phyloP scores from a whole-genome alignment of 441 rosid species.

The Rhodomyrtus psidioides region DNA sequence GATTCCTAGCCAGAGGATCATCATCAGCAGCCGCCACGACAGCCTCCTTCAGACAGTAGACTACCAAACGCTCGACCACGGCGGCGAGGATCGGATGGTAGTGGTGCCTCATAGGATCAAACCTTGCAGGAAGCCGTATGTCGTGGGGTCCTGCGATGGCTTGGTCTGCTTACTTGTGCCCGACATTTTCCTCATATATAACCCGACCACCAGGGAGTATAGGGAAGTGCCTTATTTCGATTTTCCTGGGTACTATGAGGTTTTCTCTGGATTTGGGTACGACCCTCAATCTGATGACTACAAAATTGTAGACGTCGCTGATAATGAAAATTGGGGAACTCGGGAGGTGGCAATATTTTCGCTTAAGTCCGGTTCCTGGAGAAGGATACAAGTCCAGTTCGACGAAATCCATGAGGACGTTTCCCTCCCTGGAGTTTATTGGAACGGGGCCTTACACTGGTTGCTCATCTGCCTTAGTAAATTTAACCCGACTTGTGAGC shows the following conservation, averaged over 20 bases:
- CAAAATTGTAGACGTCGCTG: background rate
- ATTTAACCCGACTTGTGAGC: too few species aligned
- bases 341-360: background rate
- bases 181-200: background rate
- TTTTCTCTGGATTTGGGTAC: background rate
- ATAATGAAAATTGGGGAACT: too few species aligned
- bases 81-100: background rate
- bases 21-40: background rate
- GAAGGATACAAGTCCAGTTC: background rate
- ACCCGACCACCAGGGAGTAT: too few species aligned
- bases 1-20: background rate
- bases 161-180: background rate
- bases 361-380: background rate
- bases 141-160: background rate
- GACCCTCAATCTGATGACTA: background rate
- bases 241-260: too few species aligned
- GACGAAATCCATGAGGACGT: background rate
- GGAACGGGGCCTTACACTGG: background rate
- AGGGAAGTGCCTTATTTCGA: too few species aligned
- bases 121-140: accelerated
- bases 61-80: background rate
- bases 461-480: too few species aligned
- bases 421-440: background rate
- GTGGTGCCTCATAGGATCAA: background rate
- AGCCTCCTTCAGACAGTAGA: background rate